Percentiles rank a stretch among this genome's conserved stretches.
phyloP scores from a whole-genome alignment of 2,329 filamentous ascomycete genomes.

The Xylariaceae sp. region DNA sequence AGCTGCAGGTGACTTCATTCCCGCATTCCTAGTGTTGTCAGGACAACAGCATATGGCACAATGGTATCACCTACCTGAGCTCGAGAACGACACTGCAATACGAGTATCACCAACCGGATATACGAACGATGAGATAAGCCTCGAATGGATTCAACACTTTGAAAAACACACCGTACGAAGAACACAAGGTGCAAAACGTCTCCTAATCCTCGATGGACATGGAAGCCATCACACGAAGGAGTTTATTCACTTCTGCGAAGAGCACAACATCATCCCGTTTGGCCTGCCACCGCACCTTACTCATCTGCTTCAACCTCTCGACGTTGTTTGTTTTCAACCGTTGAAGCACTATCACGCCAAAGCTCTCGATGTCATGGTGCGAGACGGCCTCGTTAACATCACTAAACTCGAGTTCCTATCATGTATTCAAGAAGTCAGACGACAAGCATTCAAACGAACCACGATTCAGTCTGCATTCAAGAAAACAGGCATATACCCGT shows the following conservation, averaged over 20 bases:
- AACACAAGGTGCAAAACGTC: neutral
- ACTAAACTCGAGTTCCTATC: neutral
- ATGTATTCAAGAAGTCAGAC: neutral
- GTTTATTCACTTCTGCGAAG: neutral
- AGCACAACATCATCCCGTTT: neutral
- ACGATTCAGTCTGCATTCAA: neutral
- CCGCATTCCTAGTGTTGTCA: neutral
- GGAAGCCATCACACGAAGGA: neutral
- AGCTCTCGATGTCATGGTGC: neutral
- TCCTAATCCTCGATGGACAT: neutral
- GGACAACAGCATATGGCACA: neutral
- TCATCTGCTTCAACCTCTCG: neutral
- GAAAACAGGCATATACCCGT: neutral
- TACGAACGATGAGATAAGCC: neutral
- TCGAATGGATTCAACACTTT: neutral
- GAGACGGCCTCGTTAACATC: neutral
- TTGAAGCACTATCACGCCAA: neutral
- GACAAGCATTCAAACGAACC: neutral
- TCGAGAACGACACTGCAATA: neutral
- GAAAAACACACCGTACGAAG: neutral
- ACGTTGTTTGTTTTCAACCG: neutral
- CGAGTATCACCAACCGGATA: neutral
- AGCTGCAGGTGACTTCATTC: neutral
- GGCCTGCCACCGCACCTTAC: neutral
- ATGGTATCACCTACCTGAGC: neutral